These are phyloP conservation scores for Neurospora sp. DNA, from an alignment of 495 filamentous ascomycete genomes.

Conservation along the genomic window DNA sequence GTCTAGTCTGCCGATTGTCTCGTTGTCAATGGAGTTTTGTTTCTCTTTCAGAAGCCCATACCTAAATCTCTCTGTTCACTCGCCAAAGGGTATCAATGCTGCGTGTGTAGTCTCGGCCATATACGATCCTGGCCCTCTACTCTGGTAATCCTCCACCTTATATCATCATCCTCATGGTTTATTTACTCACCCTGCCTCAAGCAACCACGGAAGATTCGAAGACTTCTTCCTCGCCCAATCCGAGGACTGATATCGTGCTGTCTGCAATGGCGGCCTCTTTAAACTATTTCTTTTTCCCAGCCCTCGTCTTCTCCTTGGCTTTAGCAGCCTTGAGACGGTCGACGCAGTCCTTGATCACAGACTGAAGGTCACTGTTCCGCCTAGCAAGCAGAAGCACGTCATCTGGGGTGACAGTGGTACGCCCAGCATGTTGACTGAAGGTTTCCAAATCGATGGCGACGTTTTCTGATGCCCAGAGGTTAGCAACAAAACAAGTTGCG, in stretches of 20 bases:
- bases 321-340: slow-evolving; percentile 45
- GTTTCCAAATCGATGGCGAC: slow-evolving; percentile 65
- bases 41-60: neutral
- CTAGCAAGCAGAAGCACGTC: slow-evolving; percentile 83
- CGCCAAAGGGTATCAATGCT: neutral
- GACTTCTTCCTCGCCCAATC: neutral
- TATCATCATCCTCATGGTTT: no score
- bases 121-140: neutral
- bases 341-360: slow-evolving; percentile 57
- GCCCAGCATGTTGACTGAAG: slow-evolving; percentile 83
- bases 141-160: neutral
- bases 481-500: neutral
- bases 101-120: neutral
- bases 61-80: neutral
- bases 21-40: neutral
- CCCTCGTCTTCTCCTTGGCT: slow-evolving; percentile 21
- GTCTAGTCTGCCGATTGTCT: neutral
- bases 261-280: neutral
- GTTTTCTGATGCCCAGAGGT: slow-evolving; percentile 42
- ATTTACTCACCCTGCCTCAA: neutral
- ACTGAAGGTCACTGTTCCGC: slow-evolving; percentile 73
- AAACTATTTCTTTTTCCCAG: neutral
- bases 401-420: slow-evolving; percentile 66
- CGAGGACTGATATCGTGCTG: neutral
- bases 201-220: rapidly evolving